Base-by-base conservation (phyloP, 2,329 filamentous ascomycete genomes). In the Sordariomycetes sp. region DNA sequence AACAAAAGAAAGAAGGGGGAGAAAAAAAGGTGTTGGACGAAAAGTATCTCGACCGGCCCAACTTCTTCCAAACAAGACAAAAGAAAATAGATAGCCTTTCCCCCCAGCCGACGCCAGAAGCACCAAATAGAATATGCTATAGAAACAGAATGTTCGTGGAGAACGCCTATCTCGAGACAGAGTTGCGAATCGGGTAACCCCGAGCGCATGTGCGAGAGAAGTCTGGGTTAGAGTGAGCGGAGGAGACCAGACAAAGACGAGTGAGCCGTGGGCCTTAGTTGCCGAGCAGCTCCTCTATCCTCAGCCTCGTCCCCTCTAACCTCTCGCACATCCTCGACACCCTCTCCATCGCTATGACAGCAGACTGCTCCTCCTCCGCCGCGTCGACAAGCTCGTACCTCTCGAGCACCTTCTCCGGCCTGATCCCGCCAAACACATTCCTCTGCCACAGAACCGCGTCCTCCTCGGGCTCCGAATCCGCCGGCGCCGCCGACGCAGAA, bases 321-420 rank as follows among this genome's bases (percentile, higher is more conserved):
- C 58, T 56, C 28, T 59, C 72, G 25, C 73, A 72, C 59, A 82
- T 73, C 61, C 73, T 74, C 64, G 78, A 73, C 54, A 81, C 73
- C 32, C 76, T 73, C 54, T 72, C 74, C 68, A 79, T 72, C 45
- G 76, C 73, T 22, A 76, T 61, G 10, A 66, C 66, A 32, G 76
- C 74, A 28, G 67, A 63, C 10, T 67, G 67, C 55, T 77, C 76
- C 56, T 79, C 76, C 59, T 79, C 72, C 1, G 75, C 73, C 28
- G 73, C 74, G 57, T 87, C 78, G 34, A 87, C 72, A n/a, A 90
- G 76, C 62, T 87, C 80, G 63, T 80, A 82, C 54, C 80, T 76
- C 15, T 80, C 72, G 53, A 82, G 72, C 2, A 77, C 71, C 75
- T 91, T 91, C 63, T 87, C 84, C 1, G 79, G 67, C 60, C 78